phyloP scores from a whole-genome alignment of 352 stramenopile species.

The Globisporangium ultimum region DNA sequence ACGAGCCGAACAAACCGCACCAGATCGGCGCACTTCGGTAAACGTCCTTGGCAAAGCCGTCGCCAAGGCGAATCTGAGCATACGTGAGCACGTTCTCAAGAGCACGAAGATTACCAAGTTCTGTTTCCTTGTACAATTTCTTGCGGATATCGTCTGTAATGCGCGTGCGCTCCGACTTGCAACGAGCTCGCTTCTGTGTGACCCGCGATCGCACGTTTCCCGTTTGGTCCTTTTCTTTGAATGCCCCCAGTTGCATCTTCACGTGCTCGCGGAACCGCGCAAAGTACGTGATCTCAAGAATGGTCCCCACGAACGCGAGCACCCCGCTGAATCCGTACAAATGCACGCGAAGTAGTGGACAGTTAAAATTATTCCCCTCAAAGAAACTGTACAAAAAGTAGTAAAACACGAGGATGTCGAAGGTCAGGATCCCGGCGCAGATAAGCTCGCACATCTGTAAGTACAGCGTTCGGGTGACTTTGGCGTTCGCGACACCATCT shows the following conservation, averaged over 20 bases:
- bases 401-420: constrained; percentile 51
- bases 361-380: constrained; percentile 66
- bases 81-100: constrained; percentile 50
- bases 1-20: constrained; percentile 57
- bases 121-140: constrained; percentile 61
- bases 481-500: constrained; percentile 19
- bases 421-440: constrained; percentile 45
- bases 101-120: constrained; percentile 58
- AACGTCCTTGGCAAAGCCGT: constrained; percentile 58
- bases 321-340: constrained; percentile 44
- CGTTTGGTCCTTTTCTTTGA: constrained; percentile 80
- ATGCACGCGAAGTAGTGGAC: constrained; percentile 25
- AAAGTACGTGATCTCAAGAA: constrained; percentile 75
- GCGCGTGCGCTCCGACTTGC: constrained; percentile 39
- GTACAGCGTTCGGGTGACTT: constrained; percentile 71
- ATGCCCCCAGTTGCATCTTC: constrained; percentile 82
- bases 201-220: constrained; percentile 66
- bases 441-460: constrained; percentile 74
- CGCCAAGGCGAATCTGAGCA: constrained; percentile 41
- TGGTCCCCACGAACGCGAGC: constrained; percentile 49
- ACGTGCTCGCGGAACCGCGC: constrained; percentile 82
- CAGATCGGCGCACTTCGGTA: constrained; percentile 51
- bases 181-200: constrained; percentile 23
- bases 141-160: constrained; percentile 65
- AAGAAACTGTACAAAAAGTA: constrained; percentile 67